Evolutionary conservation across 768 basidiomycete genomes (phyloP).

Genomic region (Lentinula sp.): DNA sequence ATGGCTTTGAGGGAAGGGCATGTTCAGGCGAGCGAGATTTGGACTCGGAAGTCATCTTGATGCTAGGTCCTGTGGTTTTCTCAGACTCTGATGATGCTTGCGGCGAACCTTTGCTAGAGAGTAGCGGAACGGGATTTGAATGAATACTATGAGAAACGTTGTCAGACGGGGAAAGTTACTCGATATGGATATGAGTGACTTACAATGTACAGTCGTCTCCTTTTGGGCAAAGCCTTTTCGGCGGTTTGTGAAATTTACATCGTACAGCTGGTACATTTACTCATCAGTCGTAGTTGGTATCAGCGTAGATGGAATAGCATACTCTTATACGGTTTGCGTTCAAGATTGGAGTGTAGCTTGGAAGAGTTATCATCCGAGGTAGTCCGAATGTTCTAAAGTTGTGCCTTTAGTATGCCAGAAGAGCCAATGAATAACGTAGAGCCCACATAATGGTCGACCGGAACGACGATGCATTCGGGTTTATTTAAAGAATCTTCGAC

Average conservation of each 20-base stretch:
- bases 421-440: background rate
- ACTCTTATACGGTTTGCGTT: conserved; percentile 35
- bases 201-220: conserved; percentile 58
- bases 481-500: background rate
- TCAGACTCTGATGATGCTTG: conserved; percentile 2
- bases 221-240: conserved; percentile 37
- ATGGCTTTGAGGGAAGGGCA: conserved; percentile 20
- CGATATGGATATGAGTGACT: conserved; percentile 16
- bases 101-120: background rate
- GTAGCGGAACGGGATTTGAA: background rate
- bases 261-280: conserved; percentile 41
- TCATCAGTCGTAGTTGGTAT: background rate
- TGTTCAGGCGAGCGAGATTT: background rate
- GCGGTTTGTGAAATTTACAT: conserved; percentile 45
- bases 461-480: background rate
- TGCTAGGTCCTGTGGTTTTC: background rate
- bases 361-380: too few relatives aligned
- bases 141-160: background rate
- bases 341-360: conserved; percentile 3
- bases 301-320: conserved; percentile 7
- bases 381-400: background rate
- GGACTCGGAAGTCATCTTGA: background rate
- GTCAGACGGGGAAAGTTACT: background rate
- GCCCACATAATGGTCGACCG: background rate
- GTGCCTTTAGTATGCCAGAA: background rate